Evolutionary conservation across 257 asterid genomes (phyloP).

Genomic region (Solanum medicagineum): DNA sequence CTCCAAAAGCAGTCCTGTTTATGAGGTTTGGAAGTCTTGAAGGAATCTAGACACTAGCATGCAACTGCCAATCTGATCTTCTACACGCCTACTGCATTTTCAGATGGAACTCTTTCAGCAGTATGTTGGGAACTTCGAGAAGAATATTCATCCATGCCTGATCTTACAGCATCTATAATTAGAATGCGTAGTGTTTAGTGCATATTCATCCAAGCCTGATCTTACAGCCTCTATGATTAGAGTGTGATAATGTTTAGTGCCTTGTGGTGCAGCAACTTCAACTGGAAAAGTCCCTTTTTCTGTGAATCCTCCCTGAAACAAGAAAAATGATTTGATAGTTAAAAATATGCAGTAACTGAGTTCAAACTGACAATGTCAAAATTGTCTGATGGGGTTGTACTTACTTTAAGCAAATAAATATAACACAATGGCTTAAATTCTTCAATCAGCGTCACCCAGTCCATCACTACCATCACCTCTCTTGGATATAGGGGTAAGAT

Average conservation of each 20-base stretch:
- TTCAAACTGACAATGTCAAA: background rate
- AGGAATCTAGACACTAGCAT: background rate
- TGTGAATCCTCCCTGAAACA: background rate
- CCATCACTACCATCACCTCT: constrained; percentile 99
- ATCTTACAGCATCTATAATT: background rate
- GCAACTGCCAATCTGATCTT: background rate
- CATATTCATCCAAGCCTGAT: background rate
- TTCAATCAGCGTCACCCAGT: constrained; percentile 84
- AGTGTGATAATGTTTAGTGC: background rate
- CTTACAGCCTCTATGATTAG: background rate
- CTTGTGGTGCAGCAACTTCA: background rate
- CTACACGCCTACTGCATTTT: background rate
- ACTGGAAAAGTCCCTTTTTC: background rate
- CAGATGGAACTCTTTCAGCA: background rate
- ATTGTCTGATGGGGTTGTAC: background rate
- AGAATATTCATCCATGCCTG: background rate
- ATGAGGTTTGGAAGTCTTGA: background rate
- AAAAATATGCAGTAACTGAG: background rate
- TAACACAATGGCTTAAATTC: background rate
- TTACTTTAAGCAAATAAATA: background rate
- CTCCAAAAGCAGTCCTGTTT: background rate
- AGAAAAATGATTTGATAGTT: background rate
- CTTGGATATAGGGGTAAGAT: constrained; percentile 68
- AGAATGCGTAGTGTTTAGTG: background rate
- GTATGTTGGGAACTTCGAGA: background rate